phyloP scores from a whole-genome alignment of 129 eudicot species.

The carrot (Daucus carota) region DH1_v3.0 NC_030382.2:56739001-56739500 shows the following conservation, averaged over 20 bases:
- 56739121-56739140: neutral
- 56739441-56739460: neutral
- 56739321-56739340: neutral
- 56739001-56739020: slow-evolving; percentile 47
- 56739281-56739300: neutral
- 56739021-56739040: slow-evolving; percentile 1
- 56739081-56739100: neutral
- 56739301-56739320: neutral
- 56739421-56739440: neutral
- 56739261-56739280: neutral
- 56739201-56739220: neutral
- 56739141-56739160: neutral
- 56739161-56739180: neutral
- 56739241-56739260: neutral
- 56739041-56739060: neutral
- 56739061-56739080: neutral
- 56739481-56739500: neutral
- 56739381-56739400: too few relatives aligned
- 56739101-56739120: neutral
- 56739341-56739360: neutral
- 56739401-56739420: neutral
- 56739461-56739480: neutral
- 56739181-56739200: neutral
- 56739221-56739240: neutral
- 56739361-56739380: neutral